These are phyloP conservation scores for Diaporthe capsici DNA, from an alignment of 2,329 filamentous ascomycete species.

Conservation along the genomic window DNA sequence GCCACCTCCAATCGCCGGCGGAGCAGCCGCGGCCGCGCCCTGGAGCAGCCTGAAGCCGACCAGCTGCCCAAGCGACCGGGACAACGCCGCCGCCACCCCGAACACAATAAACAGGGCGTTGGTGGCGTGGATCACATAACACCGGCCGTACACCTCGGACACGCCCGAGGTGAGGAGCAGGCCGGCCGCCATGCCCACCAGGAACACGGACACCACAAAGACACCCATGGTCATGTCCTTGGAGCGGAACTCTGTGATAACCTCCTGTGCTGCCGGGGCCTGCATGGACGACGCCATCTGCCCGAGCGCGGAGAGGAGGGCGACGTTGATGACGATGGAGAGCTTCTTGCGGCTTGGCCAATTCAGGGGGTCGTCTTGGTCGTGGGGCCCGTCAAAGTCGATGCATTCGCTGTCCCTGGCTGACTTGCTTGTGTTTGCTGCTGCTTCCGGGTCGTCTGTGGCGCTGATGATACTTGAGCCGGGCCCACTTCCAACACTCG, in stretches of 20 bases:
- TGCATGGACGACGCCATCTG: conserved; percentile 6
- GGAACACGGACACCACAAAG: not conserved
- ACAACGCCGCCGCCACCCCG: not conserved
- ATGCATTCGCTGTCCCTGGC: not conserved
- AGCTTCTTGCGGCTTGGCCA: not conserved
- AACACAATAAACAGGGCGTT: not conserved
- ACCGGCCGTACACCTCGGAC: not conserved
- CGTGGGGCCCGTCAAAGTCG: not conserved
- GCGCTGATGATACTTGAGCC: not conserved
- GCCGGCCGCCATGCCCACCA: not conserved
- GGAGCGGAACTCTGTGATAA: not conserved
- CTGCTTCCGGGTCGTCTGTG: not conserved
- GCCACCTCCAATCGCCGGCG: not conserved
- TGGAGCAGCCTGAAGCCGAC: not conserved
- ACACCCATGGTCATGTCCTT: not conserved
- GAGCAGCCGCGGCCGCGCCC: not conserved
- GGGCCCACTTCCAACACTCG: not conserved
- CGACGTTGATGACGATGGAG: conserved; percentile 1
- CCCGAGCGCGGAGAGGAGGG: not conserved
- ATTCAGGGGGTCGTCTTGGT: not conserved
- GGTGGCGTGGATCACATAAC: not conserved
- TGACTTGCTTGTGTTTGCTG: not conserved
- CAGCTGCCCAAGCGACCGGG: not conserved
- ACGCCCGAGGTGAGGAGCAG: not conserved
- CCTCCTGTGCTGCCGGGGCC: not conserved